These are phyloP conservation scores for Gossypium australe DNA, from an alignment of 345 rosid genomes.

Conservation along the genomic window DNA sequence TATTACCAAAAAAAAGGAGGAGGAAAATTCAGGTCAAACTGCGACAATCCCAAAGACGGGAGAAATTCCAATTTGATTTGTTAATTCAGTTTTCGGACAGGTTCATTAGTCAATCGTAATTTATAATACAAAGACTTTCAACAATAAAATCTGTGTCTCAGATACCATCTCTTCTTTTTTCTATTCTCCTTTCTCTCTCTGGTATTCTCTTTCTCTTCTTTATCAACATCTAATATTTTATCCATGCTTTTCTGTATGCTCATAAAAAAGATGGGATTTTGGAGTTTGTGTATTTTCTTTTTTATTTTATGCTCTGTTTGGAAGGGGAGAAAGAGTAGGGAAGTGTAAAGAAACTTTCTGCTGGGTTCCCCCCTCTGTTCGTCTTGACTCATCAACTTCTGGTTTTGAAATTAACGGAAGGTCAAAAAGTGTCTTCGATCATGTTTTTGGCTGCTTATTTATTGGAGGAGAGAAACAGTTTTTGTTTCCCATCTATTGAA, in stretches of 20 bases:
- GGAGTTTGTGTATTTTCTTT: neutral
- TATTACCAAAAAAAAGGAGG: no score
- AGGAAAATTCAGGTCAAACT: neutral
- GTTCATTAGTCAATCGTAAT: slow-evolving; percentile 6
- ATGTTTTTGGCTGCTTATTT: neutral
- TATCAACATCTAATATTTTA: neutral
- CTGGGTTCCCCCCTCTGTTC: neutral
- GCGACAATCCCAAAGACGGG: neutral
- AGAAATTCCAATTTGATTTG: neutral
- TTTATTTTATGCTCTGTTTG: neutral
- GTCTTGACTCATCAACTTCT: neutral
- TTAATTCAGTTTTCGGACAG: neutral
- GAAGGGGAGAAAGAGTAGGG: neutral
- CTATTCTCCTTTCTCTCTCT: neutral
- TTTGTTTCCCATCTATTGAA: neutral
- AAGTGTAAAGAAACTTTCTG: neutral
- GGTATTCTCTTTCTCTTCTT: neutral
- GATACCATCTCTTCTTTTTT: neutral
- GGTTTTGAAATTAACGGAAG: neutral
- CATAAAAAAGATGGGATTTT: neutral
- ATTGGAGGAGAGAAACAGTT: neutral
- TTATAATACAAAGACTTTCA: neutral
- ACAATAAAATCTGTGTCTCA: neutral
- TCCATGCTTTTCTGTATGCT: neutral
- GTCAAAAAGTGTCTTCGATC: neutral